Evolutionary conservation across 2,329 filamentous ascomycete species (phyloP).

Genomic region (Thelonectria rubi): DNA sequence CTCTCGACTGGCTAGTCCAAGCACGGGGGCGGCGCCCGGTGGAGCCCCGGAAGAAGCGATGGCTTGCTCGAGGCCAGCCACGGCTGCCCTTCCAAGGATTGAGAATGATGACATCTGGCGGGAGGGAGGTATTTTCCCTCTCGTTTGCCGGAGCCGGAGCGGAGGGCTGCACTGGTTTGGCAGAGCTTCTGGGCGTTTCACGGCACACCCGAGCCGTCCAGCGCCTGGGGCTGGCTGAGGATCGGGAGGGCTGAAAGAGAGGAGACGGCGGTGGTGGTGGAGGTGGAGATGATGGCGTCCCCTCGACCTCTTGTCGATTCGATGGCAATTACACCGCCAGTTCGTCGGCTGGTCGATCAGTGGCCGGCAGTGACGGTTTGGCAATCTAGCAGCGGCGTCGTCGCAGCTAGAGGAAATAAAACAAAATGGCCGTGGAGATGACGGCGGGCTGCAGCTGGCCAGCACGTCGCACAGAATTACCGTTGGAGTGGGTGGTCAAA

Average conservation of each 20-base stretch:
- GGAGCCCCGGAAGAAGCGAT: slow-evolving; percentile 15
- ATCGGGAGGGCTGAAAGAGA: no score
- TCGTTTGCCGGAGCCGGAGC: slow-evolving; percentile 12
- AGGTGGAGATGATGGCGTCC: no score
- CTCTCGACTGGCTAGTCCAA: slow-evolving; percentile 15
- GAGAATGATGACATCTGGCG: slow-evolving; percentile 19
- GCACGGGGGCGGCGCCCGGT: slow-evolving; percentile 18
- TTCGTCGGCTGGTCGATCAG: no score
- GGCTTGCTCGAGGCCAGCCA: slow-evolving; percentile 24
- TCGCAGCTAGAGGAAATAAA: no score
- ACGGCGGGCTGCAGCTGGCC: slow-evolving; percentile 5
- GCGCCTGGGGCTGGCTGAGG: no score
- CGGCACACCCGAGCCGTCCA: slow-evolving; percentile 4
- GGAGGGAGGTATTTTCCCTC: background rate
- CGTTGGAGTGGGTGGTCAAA: slow-evolving; percentile 22
- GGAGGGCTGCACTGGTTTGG: slow-evolving; percentile 10
- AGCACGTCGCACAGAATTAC: slow-evolving; percentile 19
- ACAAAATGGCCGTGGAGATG: slow-evolving; percentile 6
- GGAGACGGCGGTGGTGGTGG: no score
- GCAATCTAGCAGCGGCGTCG: no score
- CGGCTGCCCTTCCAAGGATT: slow-evolving; percentile 15
- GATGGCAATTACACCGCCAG: no score
- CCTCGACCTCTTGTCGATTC: no score
- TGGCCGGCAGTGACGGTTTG: no score
- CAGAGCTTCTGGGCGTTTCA: slow-evolving; percentile 7